Evolutionary conservation across 1,284 basidiomycete genomes (phyloP).

Genomic region (Ustilago tritici): DNA sequence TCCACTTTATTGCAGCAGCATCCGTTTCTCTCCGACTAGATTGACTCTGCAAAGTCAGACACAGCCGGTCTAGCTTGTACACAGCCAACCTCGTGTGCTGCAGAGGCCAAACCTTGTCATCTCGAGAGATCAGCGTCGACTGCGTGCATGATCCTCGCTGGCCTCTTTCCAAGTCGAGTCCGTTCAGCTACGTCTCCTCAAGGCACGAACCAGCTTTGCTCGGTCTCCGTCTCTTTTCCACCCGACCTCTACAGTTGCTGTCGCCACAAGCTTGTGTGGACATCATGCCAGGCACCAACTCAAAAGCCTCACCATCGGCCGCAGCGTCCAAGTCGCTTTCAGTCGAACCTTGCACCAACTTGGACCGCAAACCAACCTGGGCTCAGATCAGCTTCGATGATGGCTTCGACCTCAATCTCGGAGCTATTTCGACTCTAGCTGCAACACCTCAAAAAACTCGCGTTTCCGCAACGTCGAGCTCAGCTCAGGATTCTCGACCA

Average conservation of each 20-base stretch:
- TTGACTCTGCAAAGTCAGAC: not conserved
- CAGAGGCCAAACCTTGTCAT: not conserved
- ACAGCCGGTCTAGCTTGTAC: not conserved
- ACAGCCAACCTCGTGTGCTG: not conserved
- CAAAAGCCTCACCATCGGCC: constrained; percentile 15
- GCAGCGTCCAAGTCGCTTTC: constrained; percentile 9
- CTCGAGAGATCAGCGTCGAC: not conserved
- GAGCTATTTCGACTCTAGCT: constrained; percentile 13
- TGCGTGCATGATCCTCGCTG: not conserved
- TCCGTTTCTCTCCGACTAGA: not conserved
- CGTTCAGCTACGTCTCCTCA: not conserved
- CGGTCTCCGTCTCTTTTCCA: not conserved
- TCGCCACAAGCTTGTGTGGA: not conserved
- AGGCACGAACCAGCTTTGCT: not conserved
- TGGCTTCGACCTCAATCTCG: constrained; percentile 48
- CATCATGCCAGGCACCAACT: constrained; percentile 19
- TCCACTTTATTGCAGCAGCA: not conserved
- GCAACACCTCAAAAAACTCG: constrained; percentile 1
- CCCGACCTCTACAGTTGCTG: not conserved
- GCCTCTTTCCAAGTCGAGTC: too few relatives aligned
- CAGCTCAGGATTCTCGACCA: constrained; percentile 4
- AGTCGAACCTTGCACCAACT: constrained; percentile 10
- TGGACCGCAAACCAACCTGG: constrained; percentile 49
- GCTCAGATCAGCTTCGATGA: constrained; percentile 47
- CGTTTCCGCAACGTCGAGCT: not conserved